A percentile compares a stretch with the other conserved stretches of the same genome.
phyloP scores from a whole-genome alignment of 2,329 filamentous ascomycete genomes.

The Phaeosphaeriaceae sp. region DNA sequence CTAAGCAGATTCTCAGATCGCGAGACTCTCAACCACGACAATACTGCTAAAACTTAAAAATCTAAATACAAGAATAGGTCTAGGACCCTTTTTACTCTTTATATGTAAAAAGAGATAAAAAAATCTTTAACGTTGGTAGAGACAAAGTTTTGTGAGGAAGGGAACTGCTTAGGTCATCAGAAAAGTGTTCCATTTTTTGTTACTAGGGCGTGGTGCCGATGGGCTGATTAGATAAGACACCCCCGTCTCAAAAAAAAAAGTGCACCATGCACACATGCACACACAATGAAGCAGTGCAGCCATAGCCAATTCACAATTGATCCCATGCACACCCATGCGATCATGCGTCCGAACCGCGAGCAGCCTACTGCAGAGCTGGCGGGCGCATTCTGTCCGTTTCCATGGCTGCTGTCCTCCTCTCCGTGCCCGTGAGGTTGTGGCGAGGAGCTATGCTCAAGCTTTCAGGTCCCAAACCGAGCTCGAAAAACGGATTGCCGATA shows the following conservation, averaged over 20 bases:
- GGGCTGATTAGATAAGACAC: constrained; percentile 36
- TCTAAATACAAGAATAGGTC: no score
- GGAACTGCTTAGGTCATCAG: no score
- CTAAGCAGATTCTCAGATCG: no score
- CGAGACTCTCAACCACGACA: no score
- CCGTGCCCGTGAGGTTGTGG: constrained; percentile 34
- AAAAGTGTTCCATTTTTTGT: no score
- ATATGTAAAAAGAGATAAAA: no score
- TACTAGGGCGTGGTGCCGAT: no score
- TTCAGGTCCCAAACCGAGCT: constrained; percentile 57
- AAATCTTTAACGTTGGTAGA: no score
- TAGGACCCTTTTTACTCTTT: no score
- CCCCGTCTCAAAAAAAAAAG: not conserved
- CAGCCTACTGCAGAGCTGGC: constrained; percentile 49
- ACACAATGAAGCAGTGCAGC: constrained; percentile 8
- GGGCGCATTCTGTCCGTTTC: constrained; percentile 33
- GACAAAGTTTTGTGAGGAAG: no score
- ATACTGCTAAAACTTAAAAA: no score
- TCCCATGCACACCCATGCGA: constrained; percentile 55
- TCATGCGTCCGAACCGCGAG: constrained; percentile 55
- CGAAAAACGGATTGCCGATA: constrained; percentile 71
- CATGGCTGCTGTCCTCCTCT: constrained; percentile 16
- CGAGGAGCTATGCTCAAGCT: constrained; percentile 44
- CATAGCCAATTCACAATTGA: constrained; percentile 19
- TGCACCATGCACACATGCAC: constrained; percentile 2